Base-by-base conservation (phyloP, 2,329 filamentous ascomycete species). In the Curvularia lunata region DNA sequence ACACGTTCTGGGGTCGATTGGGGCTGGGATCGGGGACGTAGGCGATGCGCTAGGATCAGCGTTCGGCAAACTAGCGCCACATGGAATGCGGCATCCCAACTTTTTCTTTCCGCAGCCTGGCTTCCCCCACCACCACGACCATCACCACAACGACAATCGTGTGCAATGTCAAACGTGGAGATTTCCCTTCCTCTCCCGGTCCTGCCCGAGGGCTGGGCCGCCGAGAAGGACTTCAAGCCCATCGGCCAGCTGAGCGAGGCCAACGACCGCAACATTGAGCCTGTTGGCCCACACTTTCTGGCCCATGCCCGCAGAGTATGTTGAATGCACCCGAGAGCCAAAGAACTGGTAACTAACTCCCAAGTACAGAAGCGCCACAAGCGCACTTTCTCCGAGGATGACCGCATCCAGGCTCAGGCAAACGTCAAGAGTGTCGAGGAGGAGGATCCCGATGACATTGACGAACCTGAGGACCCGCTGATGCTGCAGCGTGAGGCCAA, bases 321-420 rank as follows among this genome's bases (percentile, higher is more conserved):
- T 79, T 50, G 52, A 10, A 13, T 18, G 19, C 28, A n/a, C 5
- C 16, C 28, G n/a, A 32, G 25, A 5, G 16, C 16, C 18, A 21
- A n/a, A n/a, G 12, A 28, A 13, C 12, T 38, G 52, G 54, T 13
- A 45, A 52, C 68, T 72, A 61, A 74, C 59, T 5, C 25, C 21
- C 3, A 7, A 13, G 10, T 72, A 54, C 63, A 87, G 81, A 86
- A 85, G 80, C 90, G 93, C 65, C 93, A 98, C 82, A 92, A 96
- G 84, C 92, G 95, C 75, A 99, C 95, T 50, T 99, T 99, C 82
- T 96, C 91, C 73, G 94, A 99, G 82, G 95, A 99, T 80, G 95
- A 99, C 79, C 91, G 93, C 67, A 96, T 99, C 76, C 92, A 97
- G 83, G 95, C 95, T 48, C 91, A 96, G 80, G 88, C 96, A 79